These are phyloP conservation scores for Aspergillus proliferans DNA, from an alignment of 2,329 filamentous ascomycete genomes.

Conservation along the genomic window DNA sequence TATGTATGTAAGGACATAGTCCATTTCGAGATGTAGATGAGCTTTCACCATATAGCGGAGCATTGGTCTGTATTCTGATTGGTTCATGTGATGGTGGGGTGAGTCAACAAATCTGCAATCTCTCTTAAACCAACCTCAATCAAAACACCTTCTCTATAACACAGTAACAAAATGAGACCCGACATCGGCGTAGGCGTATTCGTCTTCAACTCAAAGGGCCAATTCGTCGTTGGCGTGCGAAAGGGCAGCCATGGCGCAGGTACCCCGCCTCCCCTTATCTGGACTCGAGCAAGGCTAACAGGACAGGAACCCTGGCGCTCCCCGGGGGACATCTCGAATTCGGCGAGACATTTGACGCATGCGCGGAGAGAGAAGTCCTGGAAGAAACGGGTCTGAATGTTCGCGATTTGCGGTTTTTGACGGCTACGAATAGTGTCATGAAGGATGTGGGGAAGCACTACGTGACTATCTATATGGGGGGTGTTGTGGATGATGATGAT, in stretches of 20 bases:
- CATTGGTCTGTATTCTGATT: no score
- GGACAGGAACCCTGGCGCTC: slow-evolving; percentile 55
- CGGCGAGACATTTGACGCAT: slow-evolving; percentile 56
- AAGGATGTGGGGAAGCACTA: slow-evolving; percentile 60
- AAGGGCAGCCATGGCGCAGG: slow-evolving; percentile 44
- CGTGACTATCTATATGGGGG: slow-evolving; percentile 62
- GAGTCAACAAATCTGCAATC: no score
- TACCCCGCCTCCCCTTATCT: slow-evolving; percentile 11
- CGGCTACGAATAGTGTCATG: slow-evolving; percentile 64
- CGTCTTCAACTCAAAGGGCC: slow-evolving; percentile 35
- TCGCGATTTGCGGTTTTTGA: slow-evolving; percentile 47
- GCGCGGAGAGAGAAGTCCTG: slow-evolving; percentile 59
- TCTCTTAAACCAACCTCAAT: neutral
- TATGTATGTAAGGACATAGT: neutral
- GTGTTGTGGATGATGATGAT: slow-evolving; percentile 42
- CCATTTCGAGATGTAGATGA: no score
- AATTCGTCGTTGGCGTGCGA: slow-evolving; percentile 44
- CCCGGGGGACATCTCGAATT: slow-evolving; percentile 72
- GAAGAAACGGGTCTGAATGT: slow-evolving; percentile 66
- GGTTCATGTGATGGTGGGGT: no score
- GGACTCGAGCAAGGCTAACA: neutral
- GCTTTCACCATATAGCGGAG: no score
- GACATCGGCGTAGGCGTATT: slow-evolving; percentile 47
- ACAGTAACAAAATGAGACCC: slow-evolving; percentile 12
- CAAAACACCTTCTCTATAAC: neutral